phyloP scores from a whole-genome alignment of 768 basidiomycete species.

The Leccinum rimulosum region DNA sequence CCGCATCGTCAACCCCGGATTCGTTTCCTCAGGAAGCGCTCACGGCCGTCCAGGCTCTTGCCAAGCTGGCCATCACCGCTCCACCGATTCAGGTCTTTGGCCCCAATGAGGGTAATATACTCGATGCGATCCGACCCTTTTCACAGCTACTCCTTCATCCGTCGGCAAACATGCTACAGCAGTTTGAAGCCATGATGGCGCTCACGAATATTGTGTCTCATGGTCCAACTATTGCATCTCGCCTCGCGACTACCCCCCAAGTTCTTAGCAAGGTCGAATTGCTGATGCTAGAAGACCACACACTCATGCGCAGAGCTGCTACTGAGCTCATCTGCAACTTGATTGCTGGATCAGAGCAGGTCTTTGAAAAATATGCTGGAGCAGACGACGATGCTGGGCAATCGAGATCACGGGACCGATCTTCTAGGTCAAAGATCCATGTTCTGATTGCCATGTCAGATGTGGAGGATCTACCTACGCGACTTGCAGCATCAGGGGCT shows the following conservation, averaged over 20 bases:
- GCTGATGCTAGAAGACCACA: slow-evolving; percentile 78
- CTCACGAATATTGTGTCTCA: slow-evolving; percentile 92
- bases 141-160: slow-evolving; percentile 68
- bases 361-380: slow-evolving; percentile 72
- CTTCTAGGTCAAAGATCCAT: slow-evolving; percentile 63
- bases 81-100: slow-evolving; percentile 91
- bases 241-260: slow-evolving; percentile 61
- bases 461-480: slow-evolving; percentile 80
- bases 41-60: slow-evolving; percentile 79
- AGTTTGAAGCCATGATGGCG: slow-evolving; percentile 94
- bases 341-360: slow-evolving; percentile 68
- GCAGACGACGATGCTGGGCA: slow-evolving; percentile 28
- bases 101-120: slow-evolving; percentile 68
- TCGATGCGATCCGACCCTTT: slow-evolving; percentile 84
- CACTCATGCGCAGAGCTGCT: slow-evolving; percentile 79
- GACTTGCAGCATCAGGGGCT: slow-evolving; percentile 88
- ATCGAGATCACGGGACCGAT: slow-evolving; percentile 41
- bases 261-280: slow-evolving; percentile 67
- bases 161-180: slow-evolving; percentile 70
- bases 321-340: slow-evolving; percentile 93
- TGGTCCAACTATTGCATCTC: slow-evolving; percentile 58
- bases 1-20: slow-evolving; percentile 35
- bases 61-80: slow-evolving; percentile 90
- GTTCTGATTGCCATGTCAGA: slow-evolving; percentile 83
- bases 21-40: slow-evolving; percentile 32